Conservation (phyloP, 345 rosid genomes). For the Luvunga scandens region DNA sequence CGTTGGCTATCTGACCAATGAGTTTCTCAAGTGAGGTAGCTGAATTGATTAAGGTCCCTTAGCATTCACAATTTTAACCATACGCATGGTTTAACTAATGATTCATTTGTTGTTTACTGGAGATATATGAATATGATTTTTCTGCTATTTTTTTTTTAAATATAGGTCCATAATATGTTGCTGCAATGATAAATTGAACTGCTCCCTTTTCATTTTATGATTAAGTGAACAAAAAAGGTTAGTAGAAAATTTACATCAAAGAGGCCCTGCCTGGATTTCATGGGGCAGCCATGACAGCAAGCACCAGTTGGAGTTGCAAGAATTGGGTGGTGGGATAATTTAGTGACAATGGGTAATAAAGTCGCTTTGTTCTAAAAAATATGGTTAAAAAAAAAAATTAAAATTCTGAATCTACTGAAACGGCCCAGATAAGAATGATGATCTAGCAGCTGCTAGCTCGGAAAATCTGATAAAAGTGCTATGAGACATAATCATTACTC, state of each 20-base stretch:
- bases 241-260: background rate
- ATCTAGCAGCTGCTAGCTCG: background rate
- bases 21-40: constrained; percentile 11
- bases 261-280: background rate
- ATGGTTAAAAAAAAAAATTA: background rate
- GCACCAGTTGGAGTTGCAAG: background rate
- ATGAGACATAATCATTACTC: background rate
- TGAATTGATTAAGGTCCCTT: constrained; percentile 11
- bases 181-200: constrained; percentile 18
- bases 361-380: background rate
- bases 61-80: constrained; percentile 2
- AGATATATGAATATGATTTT: constrained; percentile 17
- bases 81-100: constrained; percentile 34
- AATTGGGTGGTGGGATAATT: background rate
- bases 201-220: background rate
- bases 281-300: background rate
- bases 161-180: background rate
- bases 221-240: background rate
- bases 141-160: no score
- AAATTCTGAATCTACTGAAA: background rate
- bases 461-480: background rate
- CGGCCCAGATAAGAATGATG: background rate
- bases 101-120: constrained; percentile 17
- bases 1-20: constrained; percentile 23
- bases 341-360: background rate